Percentiles rank a stretch among this genome's conserved stretches.
phyloP scores from a whole-genome alignment of 306 rosid species.

The Malus fusca region DNA sequence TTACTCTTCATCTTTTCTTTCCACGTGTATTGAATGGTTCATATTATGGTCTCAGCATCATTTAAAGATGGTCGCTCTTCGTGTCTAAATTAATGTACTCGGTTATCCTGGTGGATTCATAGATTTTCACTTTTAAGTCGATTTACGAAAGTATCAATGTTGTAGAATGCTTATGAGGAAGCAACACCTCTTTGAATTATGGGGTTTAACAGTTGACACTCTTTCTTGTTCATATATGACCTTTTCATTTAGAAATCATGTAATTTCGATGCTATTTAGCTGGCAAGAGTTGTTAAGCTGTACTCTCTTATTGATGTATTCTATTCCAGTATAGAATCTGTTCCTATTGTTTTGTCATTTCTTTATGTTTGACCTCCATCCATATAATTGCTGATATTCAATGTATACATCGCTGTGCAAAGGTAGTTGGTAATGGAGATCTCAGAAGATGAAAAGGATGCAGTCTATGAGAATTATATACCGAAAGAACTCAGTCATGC shows the following conservation, averaged over 20 bases:
- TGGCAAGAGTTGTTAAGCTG: neutral
- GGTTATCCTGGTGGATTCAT: neutral
- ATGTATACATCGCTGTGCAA: slow-evolving; percentile 2
- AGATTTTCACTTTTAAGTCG: neutral
- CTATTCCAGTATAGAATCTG: neutral
- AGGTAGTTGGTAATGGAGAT: slow-evolving; percentile 47
- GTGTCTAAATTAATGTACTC: neutral
- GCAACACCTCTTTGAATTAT: neutral
- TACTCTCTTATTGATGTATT: neutral
- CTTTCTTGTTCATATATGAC: neutral
- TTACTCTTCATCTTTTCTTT: neutral
- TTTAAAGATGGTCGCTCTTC: neutral
- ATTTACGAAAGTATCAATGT: neutral
- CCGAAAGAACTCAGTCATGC: slow-evolving; percentile 46
- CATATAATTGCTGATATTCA: neutral
- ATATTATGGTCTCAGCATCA: neutral
- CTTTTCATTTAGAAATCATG: neutral
- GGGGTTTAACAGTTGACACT: neutral
- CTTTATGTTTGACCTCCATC: neutral
- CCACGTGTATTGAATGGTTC: neutral
- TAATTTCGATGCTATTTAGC: neutral
- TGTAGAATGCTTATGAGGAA: neutral
- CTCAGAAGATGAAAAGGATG: slow-evolving; percentile 75
- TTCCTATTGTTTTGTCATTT: neutral
- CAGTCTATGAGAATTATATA: slow-evolving; percentile 26